A percentile compares a stretch with the other conserved stretches of the same genome.
Evolutionary conservation across 2,329 filamentous ascomycete genomes (phyloP).

Genomic region (Trichoderma sp.): DNA sequence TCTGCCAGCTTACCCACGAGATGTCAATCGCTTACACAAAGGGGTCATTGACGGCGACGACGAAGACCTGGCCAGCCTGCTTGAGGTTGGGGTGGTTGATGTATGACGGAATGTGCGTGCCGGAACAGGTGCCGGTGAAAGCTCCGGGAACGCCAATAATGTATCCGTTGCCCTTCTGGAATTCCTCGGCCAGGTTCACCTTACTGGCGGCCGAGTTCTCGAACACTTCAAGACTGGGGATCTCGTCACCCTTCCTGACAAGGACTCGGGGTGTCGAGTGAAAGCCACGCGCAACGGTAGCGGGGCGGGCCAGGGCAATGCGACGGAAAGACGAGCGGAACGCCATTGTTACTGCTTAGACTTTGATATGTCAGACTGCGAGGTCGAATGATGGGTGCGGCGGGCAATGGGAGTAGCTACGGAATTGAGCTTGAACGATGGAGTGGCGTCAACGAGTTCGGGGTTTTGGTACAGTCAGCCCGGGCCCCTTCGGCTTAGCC

Average conservation of each 20-base stretch:
- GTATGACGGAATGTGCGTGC: slow-evolving; percentile 78
- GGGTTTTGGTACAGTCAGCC: slow-evolving; percentile 13
- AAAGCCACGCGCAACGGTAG: slow-evolving; percentile 47
- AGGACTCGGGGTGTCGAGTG: slow-evolving; percentile 60
- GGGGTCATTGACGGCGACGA: slow-evolving; percentile 89
- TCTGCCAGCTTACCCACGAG: background rate
- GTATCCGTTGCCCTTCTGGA: slow-evolving; percentile 68
- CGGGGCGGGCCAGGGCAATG: slow-evolving; percentile 32
- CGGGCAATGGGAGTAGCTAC: background rate
- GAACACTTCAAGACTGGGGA: slow-evolving; percentile 75
- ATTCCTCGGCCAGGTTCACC: slow-evolving; percentile 79
- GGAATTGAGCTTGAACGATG: background rate
- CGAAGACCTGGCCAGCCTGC: slow-evolving; percentile 79
- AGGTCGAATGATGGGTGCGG: background rate
- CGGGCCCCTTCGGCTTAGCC: slow-evolving; percentile 9
- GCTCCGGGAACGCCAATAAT: slow-evolving; percentile 84
- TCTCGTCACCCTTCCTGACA: slow-evolving; percentile 74
- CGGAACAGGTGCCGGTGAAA: slow-evolving; percentile 60
- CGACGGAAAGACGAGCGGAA: slow-evolving; percentile 39
- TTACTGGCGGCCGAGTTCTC: slow-evolving; percentile 90
- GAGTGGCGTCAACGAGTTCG: slow-evolving; percentile 14
- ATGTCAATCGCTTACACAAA: slow-evolving; percentile 69
- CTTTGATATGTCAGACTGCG: background rate
- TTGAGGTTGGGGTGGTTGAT: slow-evolving; percentile 76
- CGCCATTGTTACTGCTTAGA: slow-evolving; percentile 32